phyloP scores from a whole-genome alignment of 768 basidiomycete genomes.

The Russula lepida region DNA sequence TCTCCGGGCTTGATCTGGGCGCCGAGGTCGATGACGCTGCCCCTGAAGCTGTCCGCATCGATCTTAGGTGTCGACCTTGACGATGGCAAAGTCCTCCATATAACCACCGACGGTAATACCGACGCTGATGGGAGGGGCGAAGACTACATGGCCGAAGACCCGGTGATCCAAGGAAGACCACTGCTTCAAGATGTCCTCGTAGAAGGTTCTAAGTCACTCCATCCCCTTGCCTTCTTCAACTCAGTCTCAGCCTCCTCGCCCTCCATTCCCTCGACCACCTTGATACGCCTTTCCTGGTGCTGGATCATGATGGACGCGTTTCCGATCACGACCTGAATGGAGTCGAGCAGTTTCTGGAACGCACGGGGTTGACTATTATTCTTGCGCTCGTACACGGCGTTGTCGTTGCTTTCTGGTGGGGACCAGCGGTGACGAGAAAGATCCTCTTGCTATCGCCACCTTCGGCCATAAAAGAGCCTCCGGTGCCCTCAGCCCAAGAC shows the following conservation, averaged over 20 bases:
- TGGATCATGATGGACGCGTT: fast-evolving
- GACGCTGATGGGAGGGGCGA: not conserved
- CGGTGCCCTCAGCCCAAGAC: conserved; percentile 24
- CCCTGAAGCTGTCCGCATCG: not conserved
- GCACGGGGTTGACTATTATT: conserved; percentile 21
- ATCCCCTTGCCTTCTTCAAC: not conserved
- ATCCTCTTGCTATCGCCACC: conserved; percentile 26
- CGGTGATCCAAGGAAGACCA: not conserved
- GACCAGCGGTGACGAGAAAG: conserved; percentile 29
- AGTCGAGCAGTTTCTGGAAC: conserved; percentile 25
- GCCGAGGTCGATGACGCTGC: not conserved
- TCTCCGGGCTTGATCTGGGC: too few species aligned
- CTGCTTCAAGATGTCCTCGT: not conserved
- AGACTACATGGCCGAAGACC: not conserved
- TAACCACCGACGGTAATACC: not conserved
- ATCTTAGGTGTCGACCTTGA: not conserved
- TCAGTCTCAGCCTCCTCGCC: not conserved
- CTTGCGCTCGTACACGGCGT: conserved; percentile 24
- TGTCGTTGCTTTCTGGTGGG: conserved; percentile 24
- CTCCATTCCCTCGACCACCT: not conserved
- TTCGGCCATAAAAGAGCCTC: conserved; percentile 28
- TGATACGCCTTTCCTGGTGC: not conserved
- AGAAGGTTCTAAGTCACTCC: not conserved
- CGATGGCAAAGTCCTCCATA: not conserved
- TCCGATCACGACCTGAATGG: conserved; percentile 25